Base-by-base conservation (phyloP, 2,329 filamentous ascomycete genomes). In the Fusarium burgessii region DNA sequence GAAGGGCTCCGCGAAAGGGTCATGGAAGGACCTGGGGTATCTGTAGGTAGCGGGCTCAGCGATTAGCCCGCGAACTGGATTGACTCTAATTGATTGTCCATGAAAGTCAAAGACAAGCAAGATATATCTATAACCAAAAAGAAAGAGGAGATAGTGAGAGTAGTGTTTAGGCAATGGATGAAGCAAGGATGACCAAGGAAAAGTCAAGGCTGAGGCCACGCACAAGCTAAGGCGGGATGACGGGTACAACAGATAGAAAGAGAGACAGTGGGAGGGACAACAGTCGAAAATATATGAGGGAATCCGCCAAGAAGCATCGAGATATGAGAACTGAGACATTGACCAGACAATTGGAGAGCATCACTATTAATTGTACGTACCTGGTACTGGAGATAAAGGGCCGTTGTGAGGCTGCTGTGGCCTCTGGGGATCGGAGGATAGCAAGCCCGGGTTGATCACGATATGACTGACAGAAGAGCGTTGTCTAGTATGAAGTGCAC, bases 1-100 rank as follows among this genome's bases (percentile, higher is more conserved):
- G 94, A 97, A 54, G 95, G 93, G 78, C 93, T 97, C 82, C 94
- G 90, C 74, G 94, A 96, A 70, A 95, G 84, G 74, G 93, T 93
- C 95, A 97, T 97, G 76, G 84, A 82, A 73, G 81, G 77, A 75
- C 83, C 85, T 45, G 89, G 86, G 55, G 86, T 90, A 77, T 88
- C 86, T 88, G 60, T 43, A 65, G 62, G 57, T 68, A 42, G 62
- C 61, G 68, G 59, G 64, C 68, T 73, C 66, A 72, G 58, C 71
- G 66, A 62, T 79, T 76, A 80, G 78, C 74, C 66, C 54, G 70
- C 58, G 60, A 68, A 64, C 29, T 52, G 57, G 56, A 54, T 56
- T 58, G 65, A 66, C 59, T 47, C 32, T 46, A 20, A 65, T 65
- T 47, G 52, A 46, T 40, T 41, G 52, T 58, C 61, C 65, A 68